Percentiles rank a stretch among this genome's conserved stretches.
Conservation (phyloP, 75 land plant species). For the Selaginella tamariscina region DNA sequence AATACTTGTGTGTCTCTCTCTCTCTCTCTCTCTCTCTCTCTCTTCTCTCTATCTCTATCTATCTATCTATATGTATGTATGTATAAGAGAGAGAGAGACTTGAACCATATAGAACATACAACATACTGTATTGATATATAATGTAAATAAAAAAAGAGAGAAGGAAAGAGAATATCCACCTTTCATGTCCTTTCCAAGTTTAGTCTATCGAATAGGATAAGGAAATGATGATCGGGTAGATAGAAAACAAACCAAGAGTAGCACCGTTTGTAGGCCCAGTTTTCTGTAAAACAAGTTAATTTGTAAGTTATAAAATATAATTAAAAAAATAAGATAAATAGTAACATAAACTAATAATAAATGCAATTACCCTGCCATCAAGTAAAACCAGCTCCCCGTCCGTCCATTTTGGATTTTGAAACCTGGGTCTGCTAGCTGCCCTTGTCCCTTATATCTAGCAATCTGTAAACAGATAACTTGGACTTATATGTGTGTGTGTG, state of each 20-base stretch:
- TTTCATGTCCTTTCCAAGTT: background rate
- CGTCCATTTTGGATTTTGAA: slow-evolving; percentile 76
- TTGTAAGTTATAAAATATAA: too few species aligned
- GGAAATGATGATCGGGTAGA: slow-evolving; percentile 74
- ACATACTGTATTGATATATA: background rate
- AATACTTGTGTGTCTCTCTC: too few species aligned
- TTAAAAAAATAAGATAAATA: background rate
- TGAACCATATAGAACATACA: too few species aligned
- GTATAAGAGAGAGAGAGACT: background rate
- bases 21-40: too few species aligned
- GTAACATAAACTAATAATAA: background rate
- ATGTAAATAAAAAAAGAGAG: background rate
- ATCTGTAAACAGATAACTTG: slow-evolving; percentile 31
- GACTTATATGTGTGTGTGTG: background rate
- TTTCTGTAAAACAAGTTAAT: slow-evolving; percentile 40
- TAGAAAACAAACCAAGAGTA: slow-evolving; percentile 83
- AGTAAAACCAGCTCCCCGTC: slow-evolving; percentile 84
- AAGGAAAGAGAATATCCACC: background rate
- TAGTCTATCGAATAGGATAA: slow-evolving; percentile 51
- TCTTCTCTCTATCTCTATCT: too few species aligned
- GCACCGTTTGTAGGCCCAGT: slow-evolving; percentile 57
- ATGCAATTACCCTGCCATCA: slow-evolving; percentile 75
- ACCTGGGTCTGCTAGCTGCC: slow-evolving; percentile 85
- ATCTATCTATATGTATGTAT: background rate
- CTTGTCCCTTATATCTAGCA: slow-evolving; percentile 87